Conservation (phyloP, 2,329 filamentous ascomycete genomes). For the Onygenales sp. region DNA sequence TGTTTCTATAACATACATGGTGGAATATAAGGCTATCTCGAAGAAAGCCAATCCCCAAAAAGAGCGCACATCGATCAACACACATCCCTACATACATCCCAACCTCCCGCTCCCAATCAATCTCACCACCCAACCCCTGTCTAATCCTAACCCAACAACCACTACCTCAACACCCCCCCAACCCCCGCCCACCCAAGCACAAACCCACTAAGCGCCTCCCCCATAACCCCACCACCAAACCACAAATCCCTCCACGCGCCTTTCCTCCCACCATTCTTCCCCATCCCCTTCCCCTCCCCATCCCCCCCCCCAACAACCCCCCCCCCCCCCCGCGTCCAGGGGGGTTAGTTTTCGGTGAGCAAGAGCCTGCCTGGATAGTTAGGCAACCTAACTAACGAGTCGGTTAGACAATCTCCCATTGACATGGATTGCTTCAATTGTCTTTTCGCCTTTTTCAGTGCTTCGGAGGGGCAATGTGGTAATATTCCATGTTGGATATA, state of each 20-base stretch:
- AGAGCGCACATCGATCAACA: not conserved
- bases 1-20: not conserved
- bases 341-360: too few species aligned
- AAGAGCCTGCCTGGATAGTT: too few species aligned
- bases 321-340: not conserved
- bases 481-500: too few species aligned
- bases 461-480: too few species aligned
- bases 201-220: constrained; percentile 40
- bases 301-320: constrained; percentile 4
- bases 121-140: not conserved
- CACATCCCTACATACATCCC: not conserved
- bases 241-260: constrained; percentile 40
- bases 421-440: too few species aligned
- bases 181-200: constrained; percentile 40
- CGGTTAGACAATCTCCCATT: too few species aligned
- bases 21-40: not conserved
- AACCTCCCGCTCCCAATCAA: not conserved
- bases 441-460: too few species aligned
- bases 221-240: constrained; percentile 37
- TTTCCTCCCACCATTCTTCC: constrained; percentile 15
- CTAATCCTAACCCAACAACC: not conserved
- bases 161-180: constrained; percentile 36
- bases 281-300: constrained; percentile 7
- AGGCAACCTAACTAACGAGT: too few species aligned
- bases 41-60: not conserved